Percentiles rank a stretch among this genome's conserved stretches.
phyloP scores from a whole-genome alignment of 1,284 basidiomycete species.

The Rugosomyces carneus region DNA sequence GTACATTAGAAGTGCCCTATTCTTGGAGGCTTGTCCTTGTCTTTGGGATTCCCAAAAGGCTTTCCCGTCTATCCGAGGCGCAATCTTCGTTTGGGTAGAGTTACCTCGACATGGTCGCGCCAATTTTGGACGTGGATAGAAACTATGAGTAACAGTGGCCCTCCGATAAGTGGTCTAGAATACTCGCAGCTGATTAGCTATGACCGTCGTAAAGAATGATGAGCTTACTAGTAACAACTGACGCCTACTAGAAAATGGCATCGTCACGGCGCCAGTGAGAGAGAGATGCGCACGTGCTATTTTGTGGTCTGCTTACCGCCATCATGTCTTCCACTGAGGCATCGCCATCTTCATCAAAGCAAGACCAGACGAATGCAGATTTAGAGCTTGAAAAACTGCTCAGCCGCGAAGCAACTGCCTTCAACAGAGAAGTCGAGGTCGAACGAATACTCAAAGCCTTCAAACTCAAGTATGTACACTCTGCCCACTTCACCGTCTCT shows the following conservation, averaged over 20 bases:
- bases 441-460: conserved; percentile 80
- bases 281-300: background rate
- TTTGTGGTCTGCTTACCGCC: background rate
- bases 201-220: background rate
- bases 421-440: conserved; percentile 79
- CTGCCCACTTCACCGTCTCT: background rate
- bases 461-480: conserved; percentile 66
- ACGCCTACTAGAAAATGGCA: conserved; percentile 7
- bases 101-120: conserved; percentile 15
- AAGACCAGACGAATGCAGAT: conserved; percentile 23
- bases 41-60: conserved; percentile 18
- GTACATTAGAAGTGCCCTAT: conserved; percentile 75
- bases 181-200: conserved; percentile 6
- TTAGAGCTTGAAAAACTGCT: conserved; percentile 65
- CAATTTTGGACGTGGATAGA: background rate
- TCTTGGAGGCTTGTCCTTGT: conserved; percentile 40
- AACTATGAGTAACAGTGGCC: background rate
- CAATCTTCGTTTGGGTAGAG: conserved; percentile 16
- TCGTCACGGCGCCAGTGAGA: background rate
- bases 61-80: background rate
- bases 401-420: conserved; percentile 72
- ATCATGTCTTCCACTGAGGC: conserved; percentile 28
- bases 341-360: conserved; percentile 27
- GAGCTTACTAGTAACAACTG: background rate
- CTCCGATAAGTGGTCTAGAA: conserved; percentile 11